Evolutionary conservation across 352 stramenopile species (phyloP).

Genomic region (Phytophthora quininea): DNA sequence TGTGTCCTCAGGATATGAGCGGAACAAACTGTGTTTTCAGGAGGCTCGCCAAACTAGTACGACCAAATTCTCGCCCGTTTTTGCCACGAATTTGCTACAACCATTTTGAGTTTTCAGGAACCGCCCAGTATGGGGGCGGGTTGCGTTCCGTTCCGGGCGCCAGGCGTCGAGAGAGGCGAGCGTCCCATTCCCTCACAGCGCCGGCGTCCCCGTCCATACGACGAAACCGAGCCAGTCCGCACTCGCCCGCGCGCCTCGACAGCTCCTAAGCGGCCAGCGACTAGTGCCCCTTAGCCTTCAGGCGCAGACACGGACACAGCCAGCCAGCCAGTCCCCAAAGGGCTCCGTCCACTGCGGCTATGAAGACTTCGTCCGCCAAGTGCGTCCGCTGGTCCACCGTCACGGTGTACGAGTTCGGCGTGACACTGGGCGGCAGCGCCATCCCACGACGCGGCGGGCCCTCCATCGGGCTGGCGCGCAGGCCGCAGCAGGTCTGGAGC

Average conservation of each 20-base stretch:
- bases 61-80: too few species aligned
- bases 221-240: not conserved
- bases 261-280: too few species aligned
- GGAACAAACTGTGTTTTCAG: too few species aligned
- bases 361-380: constrained; percentile 20
- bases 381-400: constrained; percentile 53
- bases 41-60: too few species aligned
- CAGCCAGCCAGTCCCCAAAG: not conserved
- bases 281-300: not conserved
- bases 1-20: too few species aligned
- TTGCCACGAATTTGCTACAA: too few species aligned
- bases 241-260: too few species aligned
- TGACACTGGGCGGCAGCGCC: constrained; percentile 51
- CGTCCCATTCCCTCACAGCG: not conserved
- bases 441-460: constrained; percentile 55
- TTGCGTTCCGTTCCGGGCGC: constrained; percentile 8
- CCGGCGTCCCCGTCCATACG: not conserved
- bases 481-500: constrained; percentile 49
- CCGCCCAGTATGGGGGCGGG: constrained; percentile 11
- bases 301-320: not conserved
- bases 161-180: not conserved
- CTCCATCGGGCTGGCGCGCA: constrained; percentile 53
- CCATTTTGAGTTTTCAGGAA: too few species aligned
- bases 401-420: constrained; percentile 63
- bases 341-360: not conserved